Evolutionary conservation across 306 rosid species (phyloP).

Genomic region (Gastrolobium bilobum): DNA sequence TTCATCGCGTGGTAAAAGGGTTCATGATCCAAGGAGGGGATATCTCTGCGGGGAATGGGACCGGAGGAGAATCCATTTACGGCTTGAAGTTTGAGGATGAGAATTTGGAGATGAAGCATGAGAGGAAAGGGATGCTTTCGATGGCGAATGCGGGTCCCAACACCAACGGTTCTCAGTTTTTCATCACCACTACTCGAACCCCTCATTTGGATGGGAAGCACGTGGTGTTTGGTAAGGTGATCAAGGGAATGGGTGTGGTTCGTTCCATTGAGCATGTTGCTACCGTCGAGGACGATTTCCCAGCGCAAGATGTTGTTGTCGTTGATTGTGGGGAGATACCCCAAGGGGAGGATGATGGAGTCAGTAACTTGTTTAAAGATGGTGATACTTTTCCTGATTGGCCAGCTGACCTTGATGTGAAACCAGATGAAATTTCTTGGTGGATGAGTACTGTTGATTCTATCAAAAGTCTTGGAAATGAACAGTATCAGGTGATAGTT

Average conservation of each 20-base stretch:
- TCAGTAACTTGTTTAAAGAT: conserved; percentile 71
- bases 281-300: conserved; percentile 59
- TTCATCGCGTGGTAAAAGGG: conserved; percentile 81
- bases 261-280: conserved; percentile 65
- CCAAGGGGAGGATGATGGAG: conserved; percentile 73
- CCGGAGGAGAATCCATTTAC: conserved; percentile 84
- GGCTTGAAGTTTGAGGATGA: conserved; percentile 79
- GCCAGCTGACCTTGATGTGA: conserved; percentile 72
- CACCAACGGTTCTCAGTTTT: conserved; percentile 80
- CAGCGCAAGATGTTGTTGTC: conserved; percentile 58
- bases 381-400: conserved; percentile 81
- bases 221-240: conserved; percentile 76
- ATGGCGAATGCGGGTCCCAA: conserved; percentile 78
- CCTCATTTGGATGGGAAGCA: conserved; percentile 85
- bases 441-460: conserved; percentile 73
- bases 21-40: conserved; percentile 92
- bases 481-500: conserved; percentile 65
- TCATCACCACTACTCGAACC: conserved; percentile 63
- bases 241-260: conserved; percentile 82
- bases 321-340: conserved; percentile 72
- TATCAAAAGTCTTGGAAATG: conserved; percentile 77
- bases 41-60: conserved; percentile 69
- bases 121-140: conserved; percentile 77
- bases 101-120: conserved; percentile 76
- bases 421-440: conserved; percentile 71